Base-by-base conservation (phyloP, 352 stramenopile species). In the Globisporangium heterothallicum region DNA sequence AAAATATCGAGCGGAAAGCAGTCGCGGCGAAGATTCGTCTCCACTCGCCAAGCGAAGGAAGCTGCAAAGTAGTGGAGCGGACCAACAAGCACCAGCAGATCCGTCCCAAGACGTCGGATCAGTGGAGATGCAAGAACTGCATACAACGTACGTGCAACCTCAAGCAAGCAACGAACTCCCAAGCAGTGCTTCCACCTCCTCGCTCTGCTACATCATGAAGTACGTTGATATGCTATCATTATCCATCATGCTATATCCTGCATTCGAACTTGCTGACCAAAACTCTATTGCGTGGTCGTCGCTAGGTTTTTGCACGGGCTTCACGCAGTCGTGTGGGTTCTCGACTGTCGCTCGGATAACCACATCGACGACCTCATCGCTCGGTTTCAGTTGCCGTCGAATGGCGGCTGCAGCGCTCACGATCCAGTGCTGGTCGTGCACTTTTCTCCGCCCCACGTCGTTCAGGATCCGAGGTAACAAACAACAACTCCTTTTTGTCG, bases 241-340 rank as follows among this genome's bases (percentile, higher is more conserved):
- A 24, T 46, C 9, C n/a, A n/a, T n/a, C n/a, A n/a, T n/a, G n/a
- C n/a, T n/a, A 29, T 46, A 19, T 46, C 9, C 3, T 46, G 19
- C 3, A 29, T n/a, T n/a, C 22, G 18, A 22, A 46, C 6, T 29
- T 46, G 14, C 19, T 25, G 24, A 25, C 40, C 18, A 40, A 22
- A 22, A n/a, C 4, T 53, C 24, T 22, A 24, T 21, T 32, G 54
- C 38, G 26, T 21, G 21, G 25, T 43, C n/a, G 27, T 5, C 34
- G 5, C 1, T 55, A 64, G 56, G 29, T 72, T 72, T 41, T 45
- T 52, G 26, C 38, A 59, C 18, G 51, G 50, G 18, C 49, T 73
- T 2, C 63, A 71, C 49, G 59, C 68, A 41, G 54, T 75, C 13
- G 71, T 76, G 40, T 88, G 78, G 78, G 59, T 88, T 49, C 62